Conservation (phyloP, 805 yeast genomes). For the Priceomyces medius region DNA sequence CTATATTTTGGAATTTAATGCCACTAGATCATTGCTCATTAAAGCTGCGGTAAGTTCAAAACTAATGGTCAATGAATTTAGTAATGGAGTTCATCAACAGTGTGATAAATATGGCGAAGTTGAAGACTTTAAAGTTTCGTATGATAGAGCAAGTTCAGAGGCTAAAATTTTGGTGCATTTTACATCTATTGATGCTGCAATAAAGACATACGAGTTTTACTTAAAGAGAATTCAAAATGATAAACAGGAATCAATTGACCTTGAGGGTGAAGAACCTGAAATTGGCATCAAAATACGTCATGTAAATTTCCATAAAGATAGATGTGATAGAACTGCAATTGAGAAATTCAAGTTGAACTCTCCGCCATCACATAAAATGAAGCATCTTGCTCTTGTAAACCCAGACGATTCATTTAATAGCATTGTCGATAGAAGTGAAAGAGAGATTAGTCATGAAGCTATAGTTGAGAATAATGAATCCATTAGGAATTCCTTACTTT, state of each 20-base stretch:
- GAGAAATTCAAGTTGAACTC: slow-evolving; percentile 7
- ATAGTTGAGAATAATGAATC: slow-evolving; percentile 6
- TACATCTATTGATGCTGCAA: slow-evolving; percentile 46
- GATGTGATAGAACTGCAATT: slow-evolving; percentile 35
- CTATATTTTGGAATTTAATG: slow-evolving; percentile 38
- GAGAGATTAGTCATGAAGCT: slow-evolving; percentile 2
- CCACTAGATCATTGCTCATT: slow-evolving; percentile 34
- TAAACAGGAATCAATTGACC: slow-evolving; percentile 16
- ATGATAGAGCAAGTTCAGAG: slow-evolving; percentile 7
- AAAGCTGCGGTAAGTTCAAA: slow-evolving; percentile 4
- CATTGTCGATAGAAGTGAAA: slow-evolving; percentile 1
- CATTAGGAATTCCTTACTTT: slow-evolving; percentile 1
- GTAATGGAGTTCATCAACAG: slow-evolving; percentile 21
- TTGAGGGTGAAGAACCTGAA: slow-evolving; percentile 10
- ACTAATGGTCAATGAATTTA: not conserved
- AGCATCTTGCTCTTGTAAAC: slow-evolving; percentile 1
- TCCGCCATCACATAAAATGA: slow-evolving; percentile 2
- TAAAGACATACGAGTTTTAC: slow-evolving; percentile 41
- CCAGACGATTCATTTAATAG: not conserved
- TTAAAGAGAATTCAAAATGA: slow-evolving; percentile 21
- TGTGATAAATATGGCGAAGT: slow-evolving; percentile 42
- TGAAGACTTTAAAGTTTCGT: slow-evolving; percentile 30
- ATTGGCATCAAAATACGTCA: slow-evolving; percentile 14
- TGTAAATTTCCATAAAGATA: slow-evolving; percentile 31
- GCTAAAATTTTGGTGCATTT: slow-evolving; percentile 30